Evolutionary conservation across 192 early-diverging fungal genomes (phyloP).

Genomic region (Entrophospora sp.): DNA sequence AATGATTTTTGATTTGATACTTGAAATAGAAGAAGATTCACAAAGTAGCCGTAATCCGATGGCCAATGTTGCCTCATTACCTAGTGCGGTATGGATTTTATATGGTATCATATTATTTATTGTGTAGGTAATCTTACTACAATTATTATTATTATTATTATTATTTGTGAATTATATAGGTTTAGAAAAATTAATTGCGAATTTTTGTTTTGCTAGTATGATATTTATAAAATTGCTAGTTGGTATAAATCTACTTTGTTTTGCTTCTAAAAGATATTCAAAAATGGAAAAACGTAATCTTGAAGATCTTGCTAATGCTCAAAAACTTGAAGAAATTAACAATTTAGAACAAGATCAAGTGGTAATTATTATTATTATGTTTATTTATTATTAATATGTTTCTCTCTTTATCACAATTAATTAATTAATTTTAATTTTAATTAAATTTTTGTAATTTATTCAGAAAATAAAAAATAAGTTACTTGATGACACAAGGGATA

Average conservation of each 20-base stretch:
- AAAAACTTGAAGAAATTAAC: constrained; percentile 28
- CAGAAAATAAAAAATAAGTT: constrained; percentile 4
- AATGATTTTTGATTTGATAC: constrained; percentile 15
- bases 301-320: constrained; percentile 33
- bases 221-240: constrained; percentile 61
- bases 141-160: constrained; percentile 7
- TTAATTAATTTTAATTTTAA: constrained; percentile 25
- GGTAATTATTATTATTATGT: too few relatives aligned
- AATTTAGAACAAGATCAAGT: constrained; percentile 33
- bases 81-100: constrained; percentile 17
- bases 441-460: constrained; percentile 23
- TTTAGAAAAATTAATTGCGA: not conserved
- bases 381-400: not conserved
- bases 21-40: constrained; percentile 19
- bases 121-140: constrained; percentile 21
- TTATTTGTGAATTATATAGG: too few relatives aligned
- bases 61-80: constrained; percentile 16
- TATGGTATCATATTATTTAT: constrained; percentile 17
- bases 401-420: constrained; percentile 20
- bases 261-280: constrained; percentile 56
- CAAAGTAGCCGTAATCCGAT: constrained; percentile 19
- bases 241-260: constrained; percentile 65
- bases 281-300: constrained; percentile 47
- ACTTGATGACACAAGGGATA: constrained; percentile 29
- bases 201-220: not conserved